Percentiles rank a stretch among this genome's conserved stretches.
phyloP scores from a whole-genome alignment of 2,329 filamentous ascomycete species.

The Colletotrichum agaves region DNA sequence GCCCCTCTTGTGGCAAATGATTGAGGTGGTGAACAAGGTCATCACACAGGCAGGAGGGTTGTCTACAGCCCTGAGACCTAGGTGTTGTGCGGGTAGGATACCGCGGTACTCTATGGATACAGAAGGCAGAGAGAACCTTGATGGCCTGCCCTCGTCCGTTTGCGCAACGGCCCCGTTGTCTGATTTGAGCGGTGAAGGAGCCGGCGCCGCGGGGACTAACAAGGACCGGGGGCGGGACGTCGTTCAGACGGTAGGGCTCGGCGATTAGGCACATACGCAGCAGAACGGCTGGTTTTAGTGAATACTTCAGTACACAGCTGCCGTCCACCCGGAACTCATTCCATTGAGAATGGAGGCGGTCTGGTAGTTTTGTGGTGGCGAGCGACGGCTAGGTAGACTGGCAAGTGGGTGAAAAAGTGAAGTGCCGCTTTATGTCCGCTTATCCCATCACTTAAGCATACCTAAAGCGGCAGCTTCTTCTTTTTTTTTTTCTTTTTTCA shows the following conservation, averaged over 20 bases:
- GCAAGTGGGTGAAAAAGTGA: no score
- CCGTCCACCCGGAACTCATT: background rate
- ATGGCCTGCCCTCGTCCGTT: slow-evolving; percentile 24
- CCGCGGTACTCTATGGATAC: background rate
- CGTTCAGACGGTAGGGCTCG: background rate
- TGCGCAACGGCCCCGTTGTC: slow-evolving; percentile 30
- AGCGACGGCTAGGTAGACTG: background rate
- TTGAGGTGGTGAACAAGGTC: slow-evolving; percentile 2
- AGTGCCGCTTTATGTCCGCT: no score
- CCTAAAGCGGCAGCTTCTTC: no score
- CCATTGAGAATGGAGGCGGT: background rate
- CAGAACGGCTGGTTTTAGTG: background rate
- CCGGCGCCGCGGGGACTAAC: slow-evolving; percentile 22
- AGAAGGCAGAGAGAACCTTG: slow-evolving; percentile 18
- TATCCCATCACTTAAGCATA: no score
- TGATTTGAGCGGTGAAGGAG: slow-evolving; percentile 35
- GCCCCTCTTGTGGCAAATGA: slow-evolving; percentile 10
- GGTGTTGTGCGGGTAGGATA: background rate
- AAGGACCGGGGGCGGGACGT: slow-evolving; percentile 25
- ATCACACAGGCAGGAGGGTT: slow-evolving; percentile 4
- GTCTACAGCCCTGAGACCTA: background rate
- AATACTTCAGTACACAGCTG: background rate
- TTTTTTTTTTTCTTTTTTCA: no score
- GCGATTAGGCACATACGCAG: slow-evolving; percentile 8
- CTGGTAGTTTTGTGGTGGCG: slow-evolving; percentile 16